Percentiles rank a stretch among this genome's conserved stretches.
phyloP scores from a whole-genome alignment of 805 yeast species.

The Kodamaea neixiangensis region DNA sequence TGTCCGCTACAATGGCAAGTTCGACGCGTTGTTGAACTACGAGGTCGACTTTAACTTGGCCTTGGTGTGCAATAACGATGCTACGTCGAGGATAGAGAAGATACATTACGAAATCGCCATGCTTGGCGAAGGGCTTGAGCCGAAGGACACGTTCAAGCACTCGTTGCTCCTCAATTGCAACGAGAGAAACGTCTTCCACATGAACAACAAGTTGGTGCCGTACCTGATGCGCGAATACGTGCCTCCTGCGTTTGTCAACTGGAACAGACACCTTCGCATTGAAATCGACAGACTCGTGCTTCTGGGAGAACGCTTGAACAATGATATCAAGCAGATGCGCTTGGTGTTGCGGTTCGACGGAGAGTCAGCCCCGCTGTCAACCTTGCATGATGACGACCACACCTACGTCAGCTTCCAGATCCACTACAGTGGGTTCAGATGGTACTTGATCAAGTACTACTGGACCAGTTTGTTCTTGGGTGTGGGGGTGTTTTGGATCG shows the following conservation, averaged over 20 bases:
- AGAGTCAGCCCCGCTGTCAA: neutral
- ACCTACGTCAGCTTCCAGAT: constrained; percentile 19
- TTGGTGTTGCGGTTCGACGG: neutral
- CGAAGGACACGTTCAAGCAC: constrained; percentile 8
- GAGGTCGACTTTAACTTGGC: constrained; percentile 23
- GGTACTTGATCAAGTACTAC: constrained; percentile 25
- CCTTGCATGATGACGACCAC: constrained; percentile 11
- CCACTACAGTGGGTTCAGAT: constrained; percentile 26
- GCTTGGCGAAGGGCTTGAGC: neutral
- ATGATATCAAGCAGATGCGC: neutral
- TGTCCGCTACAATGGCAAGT: neutral
- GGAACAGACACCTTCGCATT: constrained; percentile 17
- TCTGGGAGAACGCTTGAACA: constrained; percentile 8
- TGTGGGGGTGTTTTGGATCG: constrained; percentile 20
- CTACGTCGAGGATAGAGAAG: constrained; percentile 18
- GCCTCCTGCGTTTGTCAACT: constrained; percentile 33
- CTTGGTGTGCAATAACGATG: constrained; percentile 24
- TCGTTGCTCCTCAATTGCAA: constrained; percentile 31
- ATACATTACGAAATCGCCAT: constrained; percentile 11
- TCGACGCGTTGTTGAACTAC: constrained; percentile 22
- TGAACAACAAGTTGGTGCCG: constrained; percentile 36
- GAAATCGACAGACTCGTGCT: constrained; percentile 11
- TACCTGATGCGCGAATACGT: constrained; percentile 39
- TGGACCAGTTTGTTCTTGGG: constrained; percentile 21
- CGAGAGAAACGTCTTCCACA: constrained; percentile 27